Evolutionary conservation across 805 yeast species (phyloP), one percentile per base, ranked within the genome.

Genomic region (Metschnikowia picachoensis): DNA sequence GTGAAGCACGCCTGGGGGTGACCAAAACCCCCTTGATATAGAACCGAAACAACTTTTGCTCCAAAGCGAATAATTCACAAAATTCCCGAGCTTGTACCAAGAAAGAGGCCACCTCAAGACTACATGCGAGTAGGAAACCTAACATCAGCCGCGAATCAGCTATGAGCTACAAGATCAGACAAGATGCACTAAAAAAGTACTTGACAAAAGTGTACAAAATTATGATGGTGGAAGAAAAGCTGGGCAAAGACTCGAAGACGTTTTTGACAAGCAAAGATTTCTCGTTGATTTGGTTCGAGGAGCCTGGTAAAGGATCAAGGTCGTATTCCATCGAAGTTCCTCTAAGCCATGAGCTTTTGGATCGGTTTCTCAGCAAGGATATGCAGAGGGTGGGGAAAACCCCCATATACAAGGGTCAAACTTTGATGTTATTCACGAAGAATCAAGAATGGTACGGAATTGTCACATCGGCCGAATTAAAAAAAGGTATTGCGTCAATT

Each of bases 371-470:
- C 28, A 78, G 79, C 8, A 76, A 76, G 47, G 65, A 62, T 43
- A 62, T 79, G 61, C 69, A 71, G 35, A 73, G 73, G 44, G 61
- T 82, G 30, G 78, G 79, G 35, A 80, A 77, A 50, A 61, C 74
- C 4, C 87, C 89, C 3, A 83, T 83, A 52, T 63, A 74, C 13
- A 70, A 72, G 37, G 77, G 77, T 39, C 87, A 82, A 56, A 71
- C 83, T 0, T 64, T 84, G 39, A 76, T 81, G 53, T 65, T 84
- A 30, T 64, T 67, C 30, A 78, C 77, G 50, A 73, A 73, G 49
- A 69, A 72, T 13, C 71, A 72, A 25, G 57, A 70, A 0, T 83
- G 88, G 87, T 80, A 76, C 53, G 78, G 84, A 28, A 72, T 64
- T 51, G 73, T 80, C 11, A 76, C 76, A 15, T 74, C 76, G 43